A percentile compares a stretch with the other conserved stretches of the same genome.
phyloP scores from a whole-genome alignment of 2,329 filamentous ascomycete genomes.

The Colletotrichum melonis region DNA sequence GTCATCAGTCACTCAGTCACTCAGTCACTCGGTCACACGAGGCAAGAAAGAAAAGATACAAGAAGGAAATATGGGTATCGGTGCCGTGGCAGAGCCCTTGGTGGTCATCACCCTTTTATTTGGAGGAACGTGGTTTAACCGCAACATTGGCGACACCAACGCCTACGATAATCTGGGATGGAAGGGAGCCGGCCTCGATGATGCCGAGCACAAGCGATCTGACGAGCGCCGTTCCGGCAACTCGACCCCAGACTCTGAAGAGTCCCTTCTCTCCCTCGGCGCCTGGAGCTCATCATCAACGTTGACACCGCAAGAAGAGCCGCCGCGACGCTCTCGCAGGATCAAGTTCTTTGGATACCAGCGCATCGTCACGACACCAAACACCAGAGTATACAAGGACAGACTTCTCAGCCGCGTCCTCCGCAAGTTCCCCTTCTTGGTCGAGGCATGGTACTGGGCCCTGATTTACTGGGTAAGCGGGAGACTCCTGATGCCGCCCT shows the following conservation, averaged over 20 bases:
- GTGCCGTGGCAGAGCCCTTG: slow-evolving; percentile 54
- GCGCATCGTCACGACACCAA: slow-evolving; percentile 66
- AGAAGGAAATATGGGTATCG: slow-evolving; percentile 49
- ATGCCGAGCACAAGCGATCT: slow-evolving; percentile 35
- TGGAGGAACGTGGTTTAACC: slow-evolving; percentile 57
- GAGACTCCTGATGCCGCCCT: slow-evolving; percentile 39
- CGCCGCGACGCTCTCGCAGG: slow-evolving; percentile 46
- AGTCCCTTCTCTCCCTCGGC: slow-evolving; percentile 28
- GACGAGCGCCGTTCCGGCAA: slow-evolving; percentile 50
- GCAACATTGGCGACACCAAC: slow-evolving; percentile 50
- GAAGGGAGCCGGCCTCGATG: slow-evolving; percentile 16
- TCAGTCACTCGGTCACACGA: neutral
- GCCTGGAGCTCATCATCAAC: slow-evolving; percentile 41
- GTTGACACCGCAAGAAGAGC: slow-evolving; percentile 42
- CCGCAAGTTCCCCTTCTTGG: slow-evolving; percentile 76
- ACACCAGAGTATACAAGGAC: slow-evolving; percentile 69
- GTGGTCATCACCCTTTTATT: slow-evolving; percentile 56
- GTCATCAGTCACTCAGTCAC: neutral
- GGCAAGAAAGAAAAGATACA: neutral
- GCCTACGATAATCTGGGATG: slow-evolving; percentile 36
- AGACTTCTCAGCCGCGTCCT: slow-evolving; percentile 73
- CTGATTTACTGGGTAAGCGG: slow-evolving; percentile 78
- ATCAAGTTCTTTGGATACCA: slow-evolving; percentile 42
- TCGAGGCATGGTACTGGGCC: slow-evolving; percentile 83
- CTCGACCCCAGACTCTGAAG: slow-evolving; percentile 33